A percentile compares a stretch with the other conserved stretches of the same genome.
Evolutionary conservation across 495 filamentous ascomycete species (phyloP).

Genomic region (Xylaria bambusicola): DNA sequence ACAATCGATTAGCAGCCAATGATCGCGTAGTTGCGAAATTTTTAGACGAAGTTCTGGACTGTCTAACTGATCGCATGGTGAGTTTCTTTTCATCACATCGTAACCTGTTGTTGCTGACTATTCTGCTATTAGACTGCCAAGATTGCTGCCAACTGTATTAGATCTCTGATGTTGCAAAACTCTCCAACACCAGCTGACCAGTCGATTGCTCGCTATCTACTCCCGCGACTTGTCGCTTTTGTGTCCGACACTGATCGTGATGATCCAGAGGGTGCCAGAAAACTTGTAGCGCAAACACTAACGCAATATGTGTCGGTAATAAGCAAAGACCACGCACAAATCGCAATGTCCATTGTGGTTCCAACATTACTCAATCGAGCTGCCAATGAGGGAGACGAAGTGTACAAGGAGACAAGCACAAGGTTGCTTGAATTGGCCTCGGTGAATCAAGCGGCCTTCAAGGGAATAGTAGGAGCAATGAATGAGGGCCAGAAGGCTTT

Average conservation of each 20-base stretch:
- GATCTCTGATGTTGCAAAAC: conserved; percentile 71
- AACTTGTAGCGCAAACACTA: conserved; percentile 70
- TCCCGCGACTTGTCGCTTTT: conserved; percentile 77
- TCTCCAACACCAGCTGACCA: conserved; percentile 69
- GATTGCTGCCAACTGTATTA: conserved; percentile 83
- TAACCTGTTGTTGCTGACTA: conserved; percentile 21
- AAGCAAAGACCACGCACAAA: conserved; percentile 48
- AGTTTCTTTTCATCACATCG: conserved; percentile 10
- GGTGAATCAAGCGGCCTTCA: conserved; percentile 70
- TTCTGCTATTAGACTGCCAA: conserved; percentile 63
- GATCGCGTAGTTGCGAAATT: conserved; percentile 71
- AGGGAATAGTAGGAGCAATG: conserved; percentile 72
- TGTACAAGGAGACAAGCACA: conserved; percentile 71
- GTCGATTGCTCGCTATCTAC: conserved; percentile 68
- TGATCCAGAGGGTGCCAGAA: conserved; percentile 73
- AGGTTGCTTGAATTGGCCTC: conserved; percentile 81
- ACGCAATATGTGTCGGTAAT: conserved; percentile 65
- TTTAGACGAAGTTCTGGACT: conserved; percentile 78
- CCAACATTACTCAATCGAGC: conserved; percentile 79
- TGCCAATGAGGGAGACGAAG: conserved; percentile 47
- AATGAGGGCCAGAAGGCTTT: conserved; percentile 68
- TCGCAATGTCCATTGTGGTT: conserved; percentile 72
- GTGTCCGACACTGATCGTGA: conserved; percentile 63
- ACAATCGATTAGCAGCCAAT: conserved; percentile 67
- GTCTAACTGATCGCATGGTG: conserved; percentile 75